These are phyloP conservation scores for Cytospora paraplurivora DNA, from an alignment of 2,329 filamentous ascomycete genomes.

Conservation along the genomic window DNA sequence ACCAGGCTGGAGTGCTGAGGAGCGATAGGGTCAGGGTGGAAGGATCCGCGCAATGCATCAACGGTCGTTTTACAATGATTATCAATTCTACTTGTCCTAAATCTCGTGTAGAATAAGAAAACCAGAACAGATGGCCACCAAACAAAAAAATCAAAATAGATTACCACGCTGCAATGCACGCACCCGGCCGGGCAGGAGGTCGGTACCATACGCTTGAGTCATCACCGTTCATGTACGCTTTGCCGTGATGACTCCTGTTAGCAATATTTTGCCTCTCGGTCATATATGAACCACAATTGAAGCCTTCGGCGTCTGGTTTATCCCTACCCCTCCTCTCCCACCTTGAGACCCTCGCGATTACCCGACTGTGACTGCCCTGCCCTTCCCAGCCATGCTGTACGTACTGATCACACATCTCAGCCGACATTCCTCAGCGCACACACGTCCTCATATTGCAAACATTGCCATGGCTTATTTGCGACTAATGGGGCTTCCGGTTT, in stretches of 20 bases:
- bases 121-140: neutral
- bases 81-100: neutral
- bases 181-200: neutral
- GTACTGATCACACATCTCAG: slow-evolving; percentile 55
- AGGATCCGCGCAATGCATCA: neutral
- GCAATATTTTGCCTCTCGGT: too few relatives aligned
- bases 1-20: neutral
- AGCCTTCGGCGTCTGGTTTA: too few relatives aligned
- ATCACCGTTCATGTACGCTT: too few relatives aligned
- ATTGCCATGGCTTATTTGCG: too few relatives aligned
- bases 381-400: slow-evolving; percentile 37
- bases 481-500: too few relatives aligned
- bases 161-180: neutral
- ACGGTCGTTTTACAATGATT: neutral
- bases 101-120: neutral
- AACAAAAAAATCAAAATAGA: neutral
- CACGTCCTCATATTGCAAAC: too few relatives aligned
- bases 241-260: too few relatives aligned
- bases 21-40: neutral
- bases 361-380: neutral
- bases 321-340: too few relatives aligned
- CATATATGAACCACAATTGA: too few relatives aligned
- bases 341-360: neutral
- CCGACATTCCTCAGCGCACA: slow-evolving; percentile 33
- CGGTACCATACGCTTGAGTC: neutral